Percentiles rank a stretch among this genome's conserved stretches.
Conservation (phyloP, 2,329 filamentous ascomycete species). For the Fusarium napiforme region DNA sequence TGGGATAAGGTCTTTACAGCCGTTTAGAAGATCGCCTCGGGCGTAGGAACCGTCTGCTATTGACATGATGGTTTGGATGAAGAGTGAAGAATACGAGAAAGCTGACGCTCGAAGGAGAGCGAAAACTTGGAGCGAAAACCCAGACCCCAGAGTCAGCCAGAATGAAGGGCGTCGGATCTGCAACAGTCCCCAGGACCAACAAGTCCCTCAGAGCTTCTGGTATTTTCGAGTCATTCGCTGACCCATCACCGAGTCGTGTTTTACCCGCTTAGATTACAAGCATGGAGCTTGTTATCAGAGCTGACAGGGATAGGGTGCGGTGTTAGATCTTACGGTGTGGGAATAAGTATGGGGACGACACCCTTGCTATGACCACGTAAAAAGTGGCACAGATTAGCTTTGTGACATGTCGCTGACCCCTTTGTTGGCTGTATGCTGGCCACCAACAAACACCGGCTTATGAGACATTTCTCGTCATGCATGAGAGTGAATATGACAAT, state of each 20-base stretch:
- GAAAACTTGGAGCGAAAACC: neutral
- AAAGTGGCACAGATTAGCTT: neutral
- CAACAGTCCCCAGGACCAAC: constrained; percentile 3
- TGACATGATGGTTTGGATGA: constrained; percentile 8
- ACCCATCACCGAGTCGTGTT: neutral
- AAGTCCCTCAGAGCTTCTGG: neutral
- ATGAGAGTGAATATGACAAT: neutral
- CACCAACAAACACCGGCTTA: neutral
- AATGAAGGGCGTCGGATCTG: neutral
- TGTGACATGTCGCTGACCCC: neutral
- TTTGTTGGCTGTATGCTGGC: neutral
- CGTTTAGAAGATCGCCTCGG: constrained; percentile 34
- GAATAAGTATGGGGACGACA: neutral
- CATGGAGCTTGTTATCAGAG: neutral
- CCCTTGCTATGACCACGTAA: neutral
- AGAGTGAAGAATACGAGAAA: neutral
- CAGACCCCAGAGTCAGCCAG: too few relatives aligned
- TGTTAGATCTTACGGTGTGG: constrained; percentile 20
- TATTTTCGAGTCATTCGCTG: neutral
- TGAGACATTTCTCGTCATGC: neutral
- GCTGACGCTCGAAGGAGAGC: neutral
- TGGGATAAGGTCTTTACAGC: constrained; percentile 30
- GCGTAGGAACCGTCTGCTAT: constrained; percentile 28
- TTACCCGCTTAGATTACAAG: neutral
- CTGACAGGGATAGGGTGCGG: neutral